phyloP scores from a whole-genome alignment of 257 asterid genomes.

The Fraxinus cuspidata region DNA sequence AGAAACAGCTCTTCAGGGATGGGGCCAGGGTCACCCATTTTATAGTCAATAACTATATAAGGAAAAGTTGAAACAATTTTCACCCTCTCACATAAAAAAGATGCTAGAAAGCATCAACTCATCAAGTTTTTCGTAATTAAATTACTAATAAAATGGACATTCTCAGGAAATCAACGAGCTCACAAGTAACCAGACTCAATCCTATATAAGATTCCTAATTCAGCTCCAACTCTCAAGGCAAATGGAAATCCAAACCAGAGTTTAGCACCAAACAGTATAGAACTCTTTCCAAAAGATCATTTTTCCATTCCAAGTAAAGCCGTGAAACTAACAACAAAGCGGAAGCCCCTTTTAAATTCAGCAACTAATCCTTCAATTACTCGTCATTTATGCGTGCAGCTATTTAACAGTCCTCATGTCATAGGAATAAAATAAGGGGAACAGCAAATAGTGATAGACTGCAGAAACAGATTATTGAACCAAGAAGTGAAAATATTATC shows the following conservation, averaged over 20 bases:
- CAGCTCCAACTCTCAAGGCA: neutral
- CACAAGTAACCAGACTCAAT: neutral
- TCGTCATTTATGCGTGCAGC: neutral
- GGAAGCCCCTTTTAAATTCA: neutral
- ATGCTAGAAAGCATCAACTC: neutral
- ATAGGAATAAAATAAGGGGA: neutral
- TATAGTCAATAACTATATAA: neutral
- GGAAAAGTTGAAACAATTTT: neutral
- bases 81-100: neutral
- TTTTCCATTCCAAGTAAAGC: neutral
- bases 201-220: neutral
- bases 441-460: neutral
- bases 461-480: neutral
- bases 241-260: neutral
- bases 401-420: neutral
- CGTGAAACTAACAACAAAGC: neutral
- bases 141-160: neutral
- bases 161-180: neutral
- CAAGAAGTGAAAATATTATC: neutral
- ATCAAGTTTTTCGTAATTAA: neutral
- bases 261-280: neutral
- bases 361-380: neutral
- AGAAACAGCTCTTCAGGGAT: conserved; percentile 19
- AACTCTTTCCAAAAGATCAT: neutral
- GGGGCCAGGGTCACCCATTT: neutral